phyloP scores from a whole-genome alignment of 1,284 basidiomycete genomes.

The Ustilago tritici region DNA sequence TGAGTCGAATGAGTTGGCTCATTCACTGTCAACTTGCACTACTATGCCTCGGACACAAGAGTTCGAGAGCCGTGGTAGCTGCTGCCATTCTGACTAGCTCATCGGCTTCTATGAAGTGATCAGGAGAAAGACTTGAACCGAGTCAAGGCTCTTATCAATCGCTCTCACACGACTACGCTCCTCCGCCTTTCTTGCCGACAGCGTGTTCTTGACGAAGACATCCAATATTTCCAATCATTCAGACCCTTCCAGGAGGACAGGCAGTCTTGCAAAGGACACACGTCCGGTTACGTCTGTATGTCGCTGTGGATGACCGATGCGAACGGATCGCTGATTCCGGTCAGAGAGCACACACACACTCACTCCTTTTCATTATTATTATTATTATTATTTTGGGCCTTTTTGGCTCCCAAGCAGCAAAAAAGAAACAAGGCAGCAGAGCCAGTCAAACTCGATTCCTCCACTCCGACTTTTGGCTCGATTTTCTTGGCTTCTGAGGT shows the following conservation, averaged over 20 bases:
- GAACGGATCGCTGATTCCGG: slow-evolving; percentile 7
- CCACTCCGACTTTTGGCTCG: neutral
- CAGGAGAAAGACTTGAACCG: neutral
- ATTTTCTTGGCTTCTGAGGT: too few species aligned
- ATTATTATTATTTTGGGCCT: too few species aligned
- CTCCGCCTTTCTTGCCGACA: neutral
- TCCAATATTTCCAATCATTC: neutral
- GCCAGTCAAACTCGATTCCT: neutral
- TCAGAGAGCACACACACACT: neutral
- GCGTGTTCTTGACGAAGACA: neutral
- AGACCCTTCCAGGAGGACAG: neutral
- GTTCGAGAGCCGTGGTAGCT: neutral
- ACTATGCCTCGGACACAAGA: too few species aligned
- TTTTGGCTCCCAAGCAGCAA: neutral
- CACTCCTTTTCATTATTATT: too few species aligned
- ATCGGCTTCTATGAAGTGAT: neutral
- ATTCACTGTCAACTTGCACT: too few species aligned
- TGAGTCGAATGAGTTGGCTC: too few species aligned
- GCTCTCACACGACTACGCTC: too few species aligned
- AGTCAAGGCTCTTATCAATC: neutral
- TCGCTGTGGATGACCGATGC: neutral
- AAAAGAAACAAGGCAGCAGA: neutral
- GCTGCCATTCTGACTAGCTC: neutral
- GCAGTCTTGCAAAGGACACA: neutral
- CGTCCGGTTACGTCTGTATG: neutral